Evolutionary conservation across 2,329 filamentous ascomycete species (phyloP).

Genomic region (Nothophoma quercina): DNA sequence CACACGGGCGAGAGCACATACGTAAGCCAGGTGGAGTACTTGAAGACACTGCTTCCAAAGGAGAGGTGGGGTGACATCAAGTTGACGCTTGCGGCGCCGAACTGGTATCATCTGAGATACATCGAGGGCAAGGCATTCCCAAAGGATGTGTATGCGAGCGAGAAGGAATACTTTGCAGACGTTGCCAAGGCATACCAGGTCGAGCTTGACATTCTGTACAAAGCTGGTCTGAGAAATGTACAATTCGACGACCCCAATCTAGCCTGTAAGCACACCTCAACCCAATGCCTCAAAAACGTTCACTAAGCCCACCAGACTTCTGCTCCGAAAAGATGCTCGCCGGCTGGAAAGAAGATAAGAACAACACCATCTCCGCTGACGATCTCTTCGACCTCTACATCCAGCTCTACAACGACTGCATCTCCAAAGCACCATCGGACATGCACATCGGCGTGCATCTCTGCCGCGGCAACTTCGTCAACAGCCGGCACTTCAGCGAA

Average conservation of each 20-base stretch:
- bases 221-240: slow-evolving; percentile 53
- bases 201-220: slow-evolving; percentile 54
- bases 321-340: slow-evolving; percentile 45
- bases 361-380: slow-evolving; percentile 71
- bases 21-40: slow-evolving; percentile 63
- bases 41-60: slow-evolving; percentile 64
- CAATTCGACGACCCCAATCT: slow-evolving; percentile 56
- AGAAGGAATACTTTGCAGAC: slow-evolving; percentile 54
- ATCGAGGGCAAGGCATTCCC: slow-evolving; percentile 58
- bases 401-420: slow-evolving; percentile 73
- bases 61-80: slow-evolving; percentile 69
- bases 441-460: slow-evolving; percentile 79
- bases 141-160: slow-evolving; percentile 50
- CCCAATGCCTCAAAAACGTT: background rate
- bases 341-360: slow-evolving; percentile 61
- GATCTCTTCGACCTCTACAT: slow-evolving; percentile 77
- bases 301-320: slow-evolving; percentile 27
- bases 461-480: slow-evolving; percentile 61
- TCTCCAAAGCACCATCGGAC: slow-evolving; percentile 68
- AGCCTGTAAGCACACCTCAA: slow-evolving; percentile 39
- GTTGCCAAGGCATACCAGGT: slow-evolving; percentile 53
- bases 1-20: slow-evolving; percentile 62
- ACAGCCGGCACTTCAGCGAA: slow-evolving; percentile 52
- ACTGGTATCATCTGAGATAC: slow-evolving; percentile 72
- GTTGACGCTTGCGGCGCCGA: slow-evolving; percentile 69